phyloP scores from a whole-genome alignment of 2,329 filamentous ascomycete genomes.

The Claviceps spartinae region DNA sequence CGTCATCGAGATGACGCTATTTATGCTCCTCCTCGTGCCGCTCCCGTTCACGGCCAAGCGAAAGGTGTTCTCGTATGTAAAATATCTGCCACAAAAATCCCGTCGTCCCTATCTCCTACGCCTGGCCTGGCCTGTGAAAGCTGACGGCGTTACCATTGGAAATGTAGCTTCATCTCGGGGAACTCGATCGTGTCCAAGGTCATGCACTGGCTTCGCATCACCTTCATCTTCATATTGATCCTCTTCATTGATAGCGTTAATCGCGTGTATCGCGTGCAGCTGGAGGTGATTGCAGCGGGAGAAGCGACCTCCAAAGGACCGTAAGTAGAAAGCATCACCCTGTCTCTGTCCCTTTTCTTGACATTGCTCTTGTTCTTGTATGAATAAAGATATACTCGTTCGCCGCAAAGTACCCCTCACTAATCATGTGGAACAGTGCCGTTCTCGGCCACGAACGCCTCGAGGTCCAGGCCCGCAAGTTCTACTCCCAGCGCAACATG shows the following conservation, averaged over 20 bases:
- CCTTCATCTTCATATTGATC: constrained; percentile 97
- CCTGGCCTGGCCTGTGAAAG: not conserved
- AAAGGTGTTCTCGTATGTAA: constrained; percentile 60
- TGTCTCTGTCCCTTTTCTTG: not conserved
- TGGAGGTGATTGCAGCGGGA: constrained; percentile 63
- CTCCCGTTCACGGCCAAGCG: constrained; percentile 78
- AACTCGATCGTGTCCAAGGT: constrained; percentile 75
- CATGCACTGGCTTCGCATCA: constrained; percentile 97
- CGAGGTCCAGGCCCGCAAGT: constrained; percentile 98
- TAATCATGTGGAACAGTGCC: constrained; percentile 24
- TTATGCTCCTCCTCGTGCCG: constrained; percentile 69
- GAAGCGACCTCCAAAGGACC: constrained; percentile 36
- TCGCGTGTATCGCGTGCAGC: constrained; percentile 90
- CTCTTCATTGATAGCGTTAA: constrained; percentile 94
- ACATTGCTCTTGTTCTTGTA: not conserved
- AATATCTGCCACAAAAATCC: no score
- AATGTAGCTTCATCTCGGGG: constrained; percentile 74
- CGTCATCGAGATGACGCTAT: constrained; percentile 70
- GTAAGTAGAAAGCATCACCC: constrained; percentile 24
- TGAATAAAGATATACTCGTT: no score
- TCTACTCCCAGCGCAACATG: constrained; percentile 99
- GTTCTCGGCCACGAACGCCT: constrained; percentile 87
- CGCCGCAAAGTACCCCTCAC: not conserved
- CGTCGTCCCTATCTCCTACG: not conserved
- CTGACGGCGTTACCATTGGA: not conserved